Evolutionary conservation across 2,329 filamentous ascomycete genomes (phyloP).

Genomic region (Monosporascus ibericus): DNA sequence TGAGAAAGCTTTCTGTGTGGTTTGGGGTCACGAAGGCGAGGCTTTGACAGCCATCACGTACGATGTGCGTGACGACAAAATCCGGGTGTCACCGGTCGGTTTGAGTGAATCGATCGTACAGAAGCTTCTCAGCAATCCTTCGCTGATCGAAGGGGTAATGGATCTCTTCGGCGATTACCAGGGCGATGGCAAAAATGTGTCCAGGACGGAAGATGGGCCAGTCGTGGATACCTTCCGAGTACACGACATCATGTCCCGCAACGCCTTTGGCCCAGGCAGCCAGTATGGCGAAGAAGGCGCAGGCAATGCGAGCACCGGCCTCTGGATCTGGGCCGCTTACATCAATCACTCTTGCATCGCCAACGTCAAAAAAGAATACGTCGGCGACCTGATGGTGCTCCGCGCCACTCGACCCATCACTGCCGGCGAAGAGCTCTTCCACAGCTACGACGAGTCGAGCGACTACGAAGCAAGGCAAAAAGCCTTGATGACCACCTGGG

Average conservation of each 20-base stretch:
- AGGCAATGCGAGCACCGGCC: slow-evolving; percentile 28
- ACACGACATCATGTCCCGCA: slow-evolving; percentile 27
- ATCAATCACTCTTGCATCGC: slow-evolving; percentile 36
- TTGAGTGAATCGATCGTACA: slow-evolving; percentile 22
- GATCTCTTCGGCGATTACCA: slow-evolving; percentile 21
- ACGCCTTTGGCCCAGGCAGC: slow-evolving; percentile 26
- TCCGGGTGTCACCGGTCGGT: slow-evolving; percentile 25
- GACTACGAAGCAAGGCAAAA: slow-evolving; percentile 17
- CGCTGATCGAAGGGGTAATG: slow-evolving; percentile 14
- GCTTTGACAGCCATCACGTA: slow-evolving; percentile 26
- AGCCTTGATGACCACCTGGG: slow-evolving; percentile 25
- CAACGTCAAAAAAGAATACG: slow-evolving; percentile 29
- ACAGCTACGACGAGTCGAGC: slow-evolving; percentile 24
- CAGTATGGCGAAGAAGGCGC: slow-evolving; percentile 22
- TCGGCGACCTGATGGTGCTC: slow-evolving; percentile 34
- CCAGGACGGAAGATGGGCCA: slow-evolving; percentile 20
- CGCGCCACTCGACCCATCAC: slow-evolving; percentile 27
- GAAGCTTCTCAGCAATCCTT: slow-evolving; percentile 22
- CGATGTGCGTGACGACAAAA: slow-evolving; percentile 23
- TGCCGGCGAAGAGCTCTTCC: slow-evolving; percentile 28
- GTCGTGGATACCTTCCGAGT: slow-evolving; percentile 26
- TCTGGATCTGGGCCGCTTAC: slow-evolving; percentile 34
- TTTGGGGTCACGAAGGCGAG: slow-evolving; percentile 24
- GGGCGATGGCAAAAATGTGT: slow-evolving; percentile 11
- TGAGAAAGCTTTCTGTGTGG: slow-evolving; percentile 28